These are phyloP conservation scores for Ophiocordyceps camponoti-floridani DNA, from an alignment of 2,329 filamentous ascomycete genomes.

Conservation along the genomic window DNA sequence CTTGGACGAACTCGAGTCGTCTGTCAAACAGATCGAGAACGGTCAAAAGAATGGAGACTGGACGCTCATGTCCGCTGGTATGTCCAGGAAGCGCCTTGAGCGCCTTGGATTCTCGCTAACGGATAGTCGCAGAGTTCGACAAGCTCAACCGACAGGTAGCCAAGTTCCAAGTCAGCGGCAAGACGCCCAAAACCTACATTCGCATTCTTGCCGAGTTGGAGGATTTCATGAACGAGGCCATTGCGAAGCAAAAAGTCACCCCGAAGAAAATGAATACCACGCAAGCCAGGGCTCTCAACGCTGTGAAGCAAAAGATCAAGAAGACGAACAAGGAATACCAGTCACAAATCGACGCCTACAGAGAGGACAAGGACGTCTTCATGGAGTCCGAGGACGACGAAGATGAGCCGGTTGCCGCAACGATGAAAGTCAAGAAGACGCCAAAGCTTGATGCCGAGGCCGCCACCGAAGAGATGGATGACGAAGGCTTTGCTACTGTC, in stretches of 20 bases:
- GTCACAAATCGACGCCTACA: conserved; percentile 71
- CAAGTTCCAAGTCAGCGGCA: conserved; percentile 61
- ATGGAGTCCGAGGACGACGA: conserved; percentile 75
- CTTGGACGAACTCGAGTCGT: conserved; percentile 79
- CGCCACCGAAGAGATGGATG: conserved; percentile 41
- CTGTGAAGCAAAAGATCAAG: conserved; percentile 95
- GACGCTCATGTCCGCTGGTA: conserved; percentile 80
- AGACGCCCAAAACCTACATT: conserved; percentile 79
- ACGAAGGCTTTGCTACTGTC: conserved; percentile 79
- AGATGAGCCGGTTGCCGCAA: conserved; percentile 28
- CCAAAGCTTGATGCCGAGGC: conserved; percentile 24
- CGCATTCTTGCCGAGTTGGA: conserved; percentile 87
- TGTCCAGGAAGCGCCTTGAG: conserved; percentile 11
- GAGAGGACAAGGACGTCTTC: conserved; percentile 68
- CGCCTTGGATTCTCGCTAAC: conserved; percentile 2
- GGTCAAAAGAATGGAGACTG: conserved; percentile 96
- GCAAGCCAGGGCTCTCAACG: conserved; percentile 84
- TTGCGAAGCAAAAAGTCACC: conserved; percentile 89
- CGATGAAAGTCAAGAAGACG: conserved; percentile 22
- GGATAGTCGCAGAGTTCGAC: conserved; percentile 54
- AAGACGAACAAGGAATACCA: conserved; percentile 96
- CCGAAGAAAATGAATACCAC: conserved; percentile 98
- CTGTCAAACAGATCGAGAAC: conserved; percentile 85
- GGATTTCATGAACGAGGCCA: conserved; percentile 82
- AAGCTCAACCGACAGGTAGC: conserved; percentile 76